Evolutionary conservation across 1,139 yeast species (phyloP), one percentile per base, ranked within the genome.

Genomic region (Casaregolazyma suthepensis): DNA sequence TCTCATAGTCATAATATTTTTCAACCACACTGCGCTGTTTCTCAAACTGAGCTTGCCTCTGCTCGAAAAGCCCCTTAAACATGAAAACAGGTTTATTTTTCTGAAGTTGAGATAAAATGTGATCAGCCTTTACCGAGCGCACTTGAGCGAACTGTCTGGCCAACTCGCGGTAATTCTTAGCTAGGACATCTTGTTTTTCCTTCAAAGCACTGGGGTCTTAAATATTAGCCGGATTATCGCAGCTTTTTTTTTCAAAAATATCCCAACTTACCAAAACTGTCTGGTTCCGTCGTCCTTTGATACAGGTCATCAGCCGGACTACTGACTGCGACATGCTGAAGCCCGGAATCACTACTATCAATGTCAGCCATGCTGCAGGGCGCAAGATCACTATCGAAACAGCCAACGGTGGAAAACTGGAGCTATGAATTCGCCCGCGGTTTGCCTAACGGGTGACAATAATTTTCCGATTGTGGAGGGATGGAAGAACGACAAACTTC

Each of bases 111-210:
- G 49, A 54, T 48, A 68, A 59, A 59, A 68, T 64, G 29, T 57
- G 61, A 18, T 60, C 50, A 10, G 67, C 59, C 26, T 71, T 61
- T 19, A 61, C 59, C 20, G 66, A 62, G 35, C 66, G 58, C 17
- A 67, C 68, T n/a, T 56, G 56, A 13, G 69, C 59, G 20, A 68
- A 57, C 42, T 57, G 52, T 40, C 58, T 56, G 18, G 72, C 67
- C 20, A 68, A 55, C 49, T 59, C 63, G 31, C 59, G 54, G 54
- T 68, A 68, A 51, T 64, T 63, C 19, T 48, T 52, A 12, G 67
- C 66, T 48, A 67, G 59, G 29, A 56, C 52, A 15, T 63, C 63
- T 54, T 68, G 72, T 48, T 61, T 61, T 45, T 43, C 50, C 37
- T 55, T 55, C 18, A 61, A 22, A 26, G 44, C 31, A 18, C 19